Percentiles rank a stretch among this genome's conserved stretches.
These are phyloP conservation scores for Vaccinium darrowii DNA, from an alignment of 148 eudicot species.

Conservation along the genomic window DNA sequence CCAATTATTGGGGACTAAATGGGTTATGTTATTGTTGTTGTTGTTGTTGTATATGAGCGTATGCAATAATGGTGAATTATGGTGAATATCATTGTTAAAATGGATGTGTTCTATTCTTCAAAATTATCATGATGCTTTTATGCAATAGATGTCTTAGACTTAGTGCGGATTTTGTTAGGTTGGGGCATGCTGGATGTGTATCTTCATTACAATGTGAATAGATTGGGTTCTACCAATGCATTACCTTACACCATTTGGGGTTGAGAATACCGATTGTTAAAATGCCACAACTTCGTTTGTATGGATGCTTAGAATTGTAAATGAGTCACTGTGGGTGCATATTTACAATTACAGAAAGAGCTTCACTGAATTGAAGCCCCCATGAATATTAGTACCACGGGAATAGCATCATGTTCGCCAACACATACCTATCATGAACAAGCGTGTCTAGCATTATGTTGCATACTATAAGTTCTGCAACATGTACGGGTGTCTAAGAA, in stretches of 20 bases:
- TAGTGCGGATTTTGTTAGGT: no score
- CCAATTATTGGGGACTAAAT: no score
- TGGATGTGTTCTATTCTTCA: neutral
- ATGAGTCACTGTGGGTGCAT: no score
- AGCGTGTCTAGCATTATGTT: no score
- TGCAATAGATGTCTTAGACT: no score
- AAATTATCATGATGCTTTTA: neutral
- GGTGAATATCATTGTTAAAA: neutral
- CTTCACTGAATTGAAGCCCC: neutral
- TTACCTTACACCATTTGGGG: no score
- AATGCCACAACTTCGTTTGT: no score
- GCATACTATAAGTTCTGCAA: neutral
- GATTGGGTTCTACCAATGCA: neutral
- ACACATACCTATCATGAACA: neutral
- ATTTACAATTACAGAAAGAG: no score
- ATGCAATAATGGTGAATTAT: neutral
- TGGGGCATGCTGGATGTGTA: neutral
- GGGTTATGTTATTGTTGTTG: no score
- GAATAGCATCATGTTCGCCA: neutral
- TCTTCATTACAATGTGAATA: neutral
- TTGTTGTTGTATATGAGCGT: neutral
- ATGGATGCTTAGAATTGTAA: no score
- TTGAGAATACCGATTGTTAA: no score
- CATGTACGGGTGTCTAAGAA: neutral
- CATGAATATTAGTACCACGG: neutral